Evolutionary conservation across 148 eudicot species (phyloP).

Genomic region (Linanthus parryae): DNA sequence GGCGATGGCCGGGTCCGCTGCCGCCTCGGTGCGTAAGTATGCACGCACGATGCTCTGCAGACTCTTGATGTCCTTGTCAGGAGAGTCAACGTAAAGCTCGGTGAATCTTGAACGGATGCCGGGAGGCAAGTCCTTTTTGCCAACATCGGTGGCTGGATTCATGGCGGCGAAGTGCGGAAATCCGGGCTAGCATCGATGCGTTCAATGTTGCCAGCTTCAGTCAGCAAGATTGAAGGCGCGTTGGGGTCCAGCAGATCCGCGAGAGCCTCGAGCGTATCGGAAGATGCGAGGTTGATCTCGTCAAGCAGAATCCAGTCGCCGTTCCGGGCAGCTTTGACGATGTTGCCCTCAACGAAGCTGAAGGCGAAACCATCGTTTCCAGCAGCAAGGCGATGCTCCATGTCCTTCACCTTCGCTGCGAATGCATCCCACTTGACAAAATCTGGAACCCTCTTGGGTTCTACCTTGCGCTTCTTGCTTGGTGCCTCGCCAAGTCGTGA

Average conservation of each 20-base stretch:
- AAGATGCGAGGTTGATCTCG: conserved; percentile 95
- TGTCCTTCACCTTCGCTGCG: no score
- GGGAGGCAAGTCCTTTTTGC: conserved; percentile 86
- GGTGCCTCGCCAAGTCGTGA: no score
- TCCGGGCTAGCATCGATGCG: conserved; percentile 55
- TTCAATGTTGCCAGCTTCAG: conserved; percentile 84
- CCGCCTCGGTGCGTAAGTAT: no score
- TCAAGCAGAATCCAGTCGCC: conserved; percentile 99
- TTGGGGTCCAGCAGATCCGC: conserved; percentile 90
- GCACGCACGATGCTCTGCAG: no score
- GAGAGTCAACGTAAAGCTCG: conserved; percentile 84
- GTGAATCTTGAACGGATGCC: conserved; percentile 77
- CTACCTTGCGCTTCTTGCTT: no score
- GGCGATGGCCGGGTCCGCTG: conserved; percentile 68
- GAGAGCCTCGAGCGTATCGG: conserved; percentile 88
- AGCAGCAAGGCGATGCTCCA: no score
- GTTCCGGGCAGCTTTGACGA: conserved; percentile 52
- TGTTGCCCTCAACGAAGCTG: no score
- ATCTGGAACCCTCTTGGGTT: no score
- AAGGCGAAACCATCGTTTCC: no score
- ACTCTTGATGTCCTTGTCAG: no score
- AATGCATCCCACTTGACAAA: no score
- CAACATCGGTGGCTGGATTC: conserved; percentile 99
- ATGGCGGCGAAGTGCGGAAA: conserved; percentile 95
- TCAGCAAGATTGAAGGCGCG: conserved; percentile 76